Base-by-base conservation (phyloP, 345 rosid species). In the Brassica cretica region DNA sequence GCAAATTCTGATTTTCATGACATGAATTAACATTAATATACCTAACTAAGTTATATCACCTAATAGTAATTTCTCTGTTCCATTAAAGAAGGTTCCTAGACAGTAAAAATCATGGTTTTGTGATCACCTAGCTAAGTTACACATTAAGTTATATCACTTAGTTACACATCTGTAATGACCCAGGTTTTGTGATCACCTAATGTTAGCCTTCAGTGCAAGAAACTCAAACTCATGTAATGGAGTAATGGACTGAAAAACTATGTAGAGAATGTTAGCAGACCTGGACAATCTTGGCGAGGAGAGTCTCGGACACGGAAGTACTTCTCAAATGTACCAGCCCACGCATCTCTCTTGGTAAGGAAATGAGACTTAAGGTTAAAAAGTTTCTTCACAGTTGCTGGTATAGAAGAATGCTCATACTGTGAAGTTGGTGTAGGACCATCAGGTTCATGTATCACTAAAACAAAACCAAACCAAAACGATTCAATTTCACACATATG, bases 261-360 rank as follows among this genome's bases (percentile, higher is more conserved):
- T 46, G 82, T 37, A 39, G 30, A 68, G 41, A 74, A 75, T 24
- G 66, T 80, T 80, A 66, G 33, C 87, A 78, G 44, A 93, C 99
- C 98, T 85, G 98, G 98, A 85, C 99, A 96, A 82, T 96, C 98
- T 24, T 85, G 84, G 8, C 99, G 99, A 0, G 98, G 98, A 76
- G 92, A 85, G 60, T 80, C 81, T 3, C 98, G 98, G 41, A 93
- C 76, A 67, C 66, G 21, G 73, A 96, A 89, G 84, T 86, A 88
- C 15, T 81, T 88, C 80, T 93, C 99, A 9, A 96, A 96, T 55
- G 90, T 96, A 75, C 96, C 96, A 72, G 99, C 99, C 98, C 98
- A 96, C 0, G 98, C 98, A 84, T 96, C 99, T 82, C 98, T 91
- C 86, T 93, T 96, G 0, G 99, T 91, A 68, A 93, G 75, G 85